phyloP scores from a whole-genome alignment of 1,284 basidiomycete species.

The Apiotrichum siamense region DNA sequence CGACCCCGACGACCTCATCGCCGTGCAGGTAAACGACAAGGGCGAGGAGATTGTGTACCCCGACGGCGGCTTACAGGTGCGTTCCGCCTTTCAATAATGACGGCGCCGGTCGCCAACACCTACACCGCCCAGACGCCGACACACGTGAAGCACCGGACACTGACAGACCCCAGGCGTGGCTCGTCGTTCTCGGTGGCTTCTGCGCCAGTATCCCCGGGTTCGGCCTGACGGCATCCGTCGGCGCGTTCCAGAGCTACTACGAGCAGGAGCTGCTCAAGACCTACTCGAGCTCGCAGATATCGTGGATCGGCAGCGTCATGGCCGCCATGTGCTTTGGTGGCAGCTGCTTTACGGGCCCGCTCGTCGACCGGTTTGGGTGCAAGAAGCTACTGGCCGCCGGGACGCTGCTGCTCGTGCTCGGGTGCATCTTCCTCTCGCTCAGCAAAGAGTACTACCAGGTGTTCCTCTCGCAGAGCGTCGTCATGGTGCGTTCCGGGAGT shows the following conservation, averaged over 20 bases:
- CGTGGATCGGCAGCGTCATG: slow-evolving; percentile 29
- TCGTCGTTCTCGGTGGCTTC: slow-evolving; percentile 12
- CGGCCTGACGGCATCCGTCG: slow-evolving; percentile 13
- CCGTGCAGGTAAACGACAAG: neutral
- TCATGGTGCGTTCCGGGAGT: too few species aligned
- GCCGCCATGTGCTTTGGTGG: slow-evolving; percentile 24
- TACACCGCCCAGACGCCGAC: too few species aligned
- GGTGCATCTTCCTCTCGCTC: slow-evolving; percentile 22
- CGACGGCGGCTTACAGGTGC: neutral
- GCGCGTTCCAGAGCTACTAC: slow-evolving; percentile 24
- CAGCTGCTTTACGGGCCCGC: slow-evolving; percentile 24
- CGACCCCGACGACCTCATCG: neutral
- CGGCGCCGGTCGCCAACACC: too few species aligned
- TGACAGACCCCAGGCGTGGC: slow-evolving; percentile 8
- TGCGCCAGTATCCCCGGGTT: slow-evolving; percentile 12
- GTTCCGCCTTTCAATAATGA: neutral
- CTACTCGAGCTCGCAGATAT: slow-evolving; percentile 26
- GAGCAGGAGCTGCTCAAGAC: slow-evolving; percentile 16
- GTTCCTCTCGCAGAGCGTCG: slow-evolving; percentile 25
- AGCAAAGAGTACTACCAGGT: slow-evolving; percentile 28
- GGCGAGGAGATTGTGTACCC: neutral
- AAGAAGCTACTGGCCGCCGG: slow-evolving; percentile 21
- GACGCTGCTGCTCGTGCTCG: slow-evolving; percentile 12
- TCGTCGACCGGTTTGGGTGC: slow-evolving; percentile 31
- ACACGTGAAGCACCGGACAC: too few species aligned